These are phyloP conservation scores for Pseudogymnoascus sp. DNA, from an alignment of 2,329 filamentous ascomycete species.

Conservation along the genomic window DNA sequence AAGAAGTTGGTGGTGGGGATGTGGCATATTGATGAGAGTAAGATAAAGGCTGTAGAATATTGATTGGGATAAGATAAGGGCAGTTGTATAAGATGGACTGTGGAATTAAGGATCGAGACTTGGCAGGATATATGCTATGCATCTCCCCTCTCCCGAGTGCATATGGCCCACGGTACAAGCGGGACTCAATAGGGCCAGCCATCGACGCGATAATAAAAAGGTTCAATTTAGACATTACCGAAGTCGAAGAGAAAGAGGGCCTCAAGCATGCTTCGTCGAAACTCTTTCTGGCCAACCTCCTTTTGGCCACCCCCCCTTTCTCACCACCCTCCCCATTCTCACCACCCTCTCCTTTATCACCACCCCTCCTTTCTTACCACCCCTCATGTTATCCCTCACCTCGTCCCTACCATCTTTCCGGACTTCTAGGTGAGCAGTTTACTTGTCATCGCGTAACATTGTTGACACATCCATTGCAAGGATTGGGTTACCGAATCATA, in stretches of 20 bases:
- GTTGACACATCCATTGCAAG: not conserved
- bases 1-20: conserved; percentile 26
- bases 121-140: not conserved
- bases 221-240: too few species aligned
- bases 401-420: not conserved
- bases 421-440: not conserved
- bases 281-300: not conserved
- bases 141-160: too few species aligned
- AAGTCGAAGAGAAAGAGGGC: too few species aligned
- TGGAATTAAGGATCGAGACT: not conserved
- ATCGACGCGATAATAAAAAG: too few species aligned
- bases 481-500: too few species aligned
- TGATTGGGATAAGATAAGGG: conserved; percentile 14
- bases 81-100: not conserved
- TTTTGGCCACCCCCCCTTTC: too few species aligned
- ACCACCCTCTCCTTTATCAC: not conserved
- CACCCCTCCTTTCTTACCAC: not conserved
- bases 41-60: conserved; percentile 26
- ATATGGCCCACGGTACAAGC: too few species aligned
- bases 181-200: too few species aligned
- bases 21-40: conserved; percentile 26
- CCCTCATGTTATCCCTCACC: not conserved
- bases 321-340: not conserved
- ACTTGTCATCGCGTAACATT: not conserved
- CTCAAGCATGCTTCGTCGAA: not conserved